Evolutionary conservation across 768 basidiomycete species (phyloP).

Genomic region (Fistulinella prunicolor): DNA sequence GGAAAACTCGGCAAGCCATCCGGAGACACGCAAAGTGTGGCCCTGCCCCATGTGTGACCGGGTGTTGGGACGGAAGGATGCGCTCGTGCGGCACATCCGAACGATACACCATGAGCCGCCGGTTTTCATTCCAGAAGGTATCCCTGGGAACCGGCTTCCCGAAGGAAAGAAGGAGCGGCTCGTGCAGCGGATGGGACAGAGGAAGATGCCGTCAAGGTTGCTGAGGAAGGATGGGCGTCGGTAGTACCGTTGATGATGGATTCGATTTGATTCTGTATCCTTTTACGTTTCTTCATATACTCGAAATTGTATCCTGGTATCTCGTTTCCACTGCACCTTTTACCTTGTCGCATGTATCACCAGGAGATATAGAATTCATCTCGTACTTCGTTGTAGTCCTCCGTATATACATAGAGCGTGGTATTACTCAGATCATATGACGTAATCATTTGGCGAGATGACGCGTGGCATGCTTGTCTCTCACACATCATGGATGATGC

Average conservation of each 20-base stretch:
- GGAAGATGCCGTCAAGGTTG: constrained; percentile 2
- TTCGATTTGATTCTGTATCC: background rate
- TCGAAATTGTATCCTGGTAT: no score
- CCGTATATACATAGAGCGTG: no score
- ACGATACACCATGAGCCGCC: constrained; percentile 11
- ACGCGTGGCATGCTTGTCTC: no score
- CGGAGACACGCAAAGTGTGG: constrained; percentile 26
- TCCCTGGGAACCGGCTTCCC: background rate
- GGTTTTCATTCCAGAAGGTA: background rate
- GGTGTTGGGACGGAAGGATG: constrained; percentile 25
- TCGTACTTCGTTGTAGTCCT: no score
- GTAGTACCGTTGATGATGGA: background rate
- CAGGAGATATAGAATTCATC: no score
- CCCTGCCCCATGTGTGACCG: constrained; percentile 21
- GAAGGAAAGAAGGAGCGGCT: background rate
- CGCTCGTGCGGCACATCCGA: constrained; percentile 23
- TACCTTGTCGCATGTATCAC: no score
- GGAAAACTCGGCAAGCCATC: constrained; percentile 21
- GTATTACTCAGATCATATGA: no score
- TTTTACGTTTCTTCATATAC: background rate
- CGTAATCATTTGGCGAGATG: no score
- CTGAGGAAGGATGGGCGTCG: no score
- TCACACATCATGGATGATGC: constrained; percentile 13
- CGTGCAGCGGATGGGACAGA: constrained; percentile 5
- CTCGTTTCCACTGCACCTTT: no score